phyloP scores from a whole-genome alignment of 2,329 filamentous ascomycete genomes.

The Talaromyces sp. region DNA sequence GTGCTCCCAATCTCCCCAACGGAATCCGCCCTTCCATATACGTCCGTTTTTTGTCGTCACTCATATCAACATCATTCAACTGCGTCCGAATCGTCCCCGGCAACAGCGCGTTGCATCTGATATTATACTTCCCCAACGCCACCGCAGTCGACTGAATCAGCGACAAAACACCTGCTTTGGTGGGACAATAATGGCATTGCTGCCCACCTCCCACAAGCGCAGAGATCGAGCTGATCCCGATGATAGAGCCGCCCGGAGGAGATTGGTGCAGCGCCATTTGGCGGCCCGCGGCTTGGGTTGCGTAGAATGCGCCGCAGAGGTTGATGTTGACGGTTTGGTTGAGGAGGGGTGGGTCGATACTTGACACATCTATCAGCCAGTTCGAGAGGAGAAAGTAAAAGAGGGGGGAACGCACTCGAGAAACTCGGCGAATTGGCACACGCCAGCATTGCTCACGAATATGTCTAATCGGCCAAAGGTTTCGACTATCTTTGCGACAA shows the following conservation, averaged over 20 bases:
- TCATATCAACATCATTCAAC: constrained; percentile 76
- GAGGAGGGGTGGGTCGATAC: constrained; percentile 65
- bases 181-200: constrained; percentile 83
- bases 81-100: constrained; percentile 81
- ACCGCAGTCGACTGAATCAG: constrained; percentile 81
- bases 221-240: constrained; percentile 38
- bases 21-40: constrained; percentile 83
- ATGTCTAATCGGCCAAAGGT: constrained; percentile 58
- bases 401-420: constrained; percentile 51
- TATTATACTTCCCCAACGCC: constrained; percentile 68
- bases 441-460: constrained; percentile 82
- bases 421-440: constrained; percentile 86
- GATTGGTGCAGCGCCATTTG: constrained; percentile 73
- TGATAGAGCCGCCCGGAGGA: constrained; percentile 71
- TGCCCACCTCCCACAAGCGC: constrained; percentile 59
- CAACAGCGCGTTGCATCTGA: constrained; percentile 77
- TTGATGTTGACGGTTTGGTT: constrained; percentile 70
- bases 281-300: constrained; percentile 75
- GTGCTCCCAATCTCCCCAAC: constrained; percentile 65
- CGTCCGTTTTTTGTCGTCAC: constrained; percentile 62
- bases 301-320: constrained; percentile 82
- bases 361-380: constrained; percentile 19
- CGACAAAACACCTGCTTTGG: constrained; percentile 74
- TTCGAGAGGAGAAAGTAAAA: background rate
- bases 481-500: constrained; percentile 63